These are phyloP conservation scores for Chlamydomonas schloesseri DNA, from an alignment of 139 green algal genomes.

Conservation along the genomic window DNA sequence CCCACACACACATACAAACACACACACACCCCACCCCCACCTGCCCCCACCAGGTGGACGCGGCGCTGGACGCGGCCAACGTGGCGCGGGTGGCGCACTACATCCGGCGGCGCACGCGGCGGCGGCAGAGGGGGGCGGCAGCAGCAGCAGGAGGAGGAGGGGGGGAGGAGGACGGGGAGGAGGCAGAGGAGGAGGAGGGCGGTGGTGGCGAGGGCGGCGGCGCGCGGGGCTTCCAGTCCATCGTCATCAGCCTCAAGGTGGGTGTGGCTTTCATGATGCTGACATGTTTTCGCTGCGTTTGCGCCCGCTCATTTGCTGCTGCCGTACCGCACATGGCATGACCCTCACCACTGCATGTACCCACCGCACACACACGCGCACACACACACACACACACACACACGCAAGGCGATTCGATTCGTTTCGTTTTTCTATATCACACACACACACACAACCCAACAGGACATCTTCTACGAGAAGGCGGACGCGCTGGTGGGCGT, in stretches of 20 bases:
- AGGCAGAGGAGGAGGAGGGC: not conserved
- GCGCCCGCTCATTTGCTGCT: no score
- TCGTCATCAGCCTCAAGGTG: constrained; percentile 96
- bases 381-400: not conserved
- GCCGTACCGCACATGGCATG: no score
- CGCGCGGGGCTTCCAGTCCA: constrained; percentile 67
- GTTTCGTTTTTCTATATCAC: no score
- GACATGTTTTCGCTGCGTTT: no score
- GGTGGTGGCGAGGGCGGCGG: not conserved
- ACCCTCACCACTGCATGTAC: no score
- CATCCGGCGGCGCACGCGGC: constrained; percentile 83
- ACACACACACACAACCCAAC: constrained; percentile 42
- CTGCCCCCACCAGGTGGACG: constrained; percentile 76
- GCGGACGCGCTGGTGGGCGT: constrained; percentile 96
- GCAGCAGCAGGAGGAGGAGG: not conserved
- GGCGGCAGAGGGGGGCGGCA: not conserved
- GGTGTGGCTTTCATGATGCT: no score
- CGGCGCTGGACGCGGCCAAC: constrained; percentile 95
- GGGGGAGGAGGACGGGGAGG: not conserved
- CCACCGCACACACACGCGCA: no score
- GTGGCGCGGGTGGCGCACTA: constrained; percentile 93
- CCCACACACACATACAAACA: no score
- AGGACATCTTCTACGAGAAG: constrained; percentile 97
- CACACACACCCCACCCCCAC: not conserved
- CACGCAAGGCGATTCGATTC: no score